Conservation (phyloP, 441 rosid species). For the Syzygium syzygioides region DNA sequence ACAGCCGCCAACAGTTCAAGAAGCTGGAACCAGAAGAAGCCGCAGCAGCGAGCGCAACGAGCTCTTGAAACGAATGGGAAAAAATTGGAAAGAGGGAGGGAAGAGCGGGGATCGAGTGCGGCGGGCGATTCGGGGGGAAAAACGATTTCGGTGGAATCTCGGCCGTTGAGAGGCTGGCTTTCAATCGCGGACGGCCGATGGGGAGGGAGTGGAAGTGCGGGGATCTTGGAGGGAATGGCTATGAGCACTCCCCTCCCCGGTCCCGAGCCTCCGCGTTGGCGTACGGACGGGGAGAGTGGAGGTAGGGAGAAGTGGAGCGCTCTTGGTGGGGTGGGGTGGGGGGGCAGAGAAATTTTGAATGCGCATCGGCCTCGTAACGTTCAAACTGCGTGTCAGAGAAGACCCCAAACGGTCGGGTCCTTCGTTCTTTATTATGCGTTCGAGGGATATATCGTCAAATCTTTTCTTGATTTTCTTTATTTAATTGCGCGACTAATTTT, state of each 20-base stretch:
- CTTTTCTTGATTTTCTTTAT: background rate
- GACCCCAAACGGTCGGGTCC: background rate
- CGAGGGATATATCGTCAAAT: background rate
- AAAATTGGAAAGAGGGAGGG: background rate
- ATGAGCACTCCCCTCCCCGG: background rate
- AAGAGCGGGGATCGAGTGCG: slow-evolving; percentile 10
- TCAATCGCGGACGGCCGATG: slow-evolving; percentile 11
- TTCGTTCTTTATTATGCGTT: background rate
- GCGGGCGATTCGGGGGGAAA: background rate
- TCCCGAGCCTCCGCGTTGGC: background rate
- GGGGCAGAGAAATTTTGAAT: background rate
- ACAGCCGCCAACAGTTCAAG: background rate
- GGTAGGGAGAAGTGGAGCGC: slow-evolving; percentile 10
- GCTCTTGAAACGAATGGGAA: background rate
- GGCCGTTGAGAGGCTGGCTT: slow-evolving; percentile 7
- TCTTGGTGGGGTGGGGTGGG: background rate
- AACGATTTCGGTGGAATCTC: background rate
- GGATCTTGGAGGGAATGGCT: slow-evolving; percentile 18
- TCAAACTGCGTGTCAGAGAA: background rate
- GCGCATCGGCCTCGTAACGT: background rate
- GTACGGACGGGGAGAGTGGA: slow-evolving; percentile 1
- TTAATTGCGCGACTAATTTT: background rate
- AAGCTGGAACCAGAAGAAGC: background rate
- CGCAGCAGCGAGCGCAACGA: background rate
- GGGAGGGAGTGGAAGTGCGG: slow-evolving; percentile 12